Evolutionary conservation across 2,329 filamentous ascomycete species (phyloP), one percentile per base, ranked within the genome.

Genomic region (Ophiocordyceps robertsii): DNA sequence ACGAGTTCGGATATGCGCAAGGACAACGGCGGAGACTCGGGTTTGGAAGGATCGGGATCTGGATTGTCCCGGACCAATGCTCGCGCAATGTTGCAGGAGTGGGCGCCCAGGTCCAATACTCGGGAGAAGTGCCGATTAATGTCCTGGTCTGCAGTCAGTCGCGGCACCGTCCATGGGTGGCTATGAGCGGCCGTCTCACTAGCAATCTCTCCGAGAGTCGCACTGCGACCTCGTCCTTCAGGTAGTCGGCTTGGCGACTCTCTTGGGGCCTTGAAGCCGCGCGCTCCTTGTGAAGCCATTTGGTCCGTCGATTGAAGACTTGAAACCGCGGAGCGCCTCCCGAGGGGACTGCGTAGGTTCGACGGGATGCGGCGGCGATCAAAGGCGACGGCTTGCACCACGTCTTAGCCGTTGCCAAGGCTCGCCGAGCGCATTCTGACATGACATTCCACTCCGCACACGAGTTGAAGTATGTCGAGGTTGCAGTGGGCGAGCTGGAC

Each of bases 61-160:
- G 78, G 77, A 56, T 86, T 78, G 44, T 78, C 71, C 48, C 79
- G 69, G 52, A 82, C 82, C 38, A 96, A 73, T 44, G 85, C 84
- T 48, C 82, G 80, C 17, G 89, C 89, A 47, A 98, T 80, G 62
- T 95, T 94, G 72, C 90, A 95, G 47, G 90, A 86, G 60, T 96
- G 95, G 47, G 92, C 90, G 47, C 92, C 92, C 29, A 95, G 79
- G 61, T 98, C 92, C 46, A 98, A 82, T 21, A 88, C 87, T 50
- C 77, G 73, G 37, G 83, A 77, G 54, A 94, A 95, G 44, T 79
- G 72, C 29, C 92, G 84, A 54, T 94, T 95, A 67, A 98, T 93
- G 58, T 96, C 89, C 84, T 89, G 49, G 6, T 33, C 12, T 13
- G 6, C 3, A 10, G 19, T 38, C 24, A 32, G 38, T 27, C 6